A percentile compares a stretch with the other conserved stretches of the same genome.
phyloP scores from a whole-genome alignment of 441 rosid genomes.

The Pelargonium fulgidum region DNA sequence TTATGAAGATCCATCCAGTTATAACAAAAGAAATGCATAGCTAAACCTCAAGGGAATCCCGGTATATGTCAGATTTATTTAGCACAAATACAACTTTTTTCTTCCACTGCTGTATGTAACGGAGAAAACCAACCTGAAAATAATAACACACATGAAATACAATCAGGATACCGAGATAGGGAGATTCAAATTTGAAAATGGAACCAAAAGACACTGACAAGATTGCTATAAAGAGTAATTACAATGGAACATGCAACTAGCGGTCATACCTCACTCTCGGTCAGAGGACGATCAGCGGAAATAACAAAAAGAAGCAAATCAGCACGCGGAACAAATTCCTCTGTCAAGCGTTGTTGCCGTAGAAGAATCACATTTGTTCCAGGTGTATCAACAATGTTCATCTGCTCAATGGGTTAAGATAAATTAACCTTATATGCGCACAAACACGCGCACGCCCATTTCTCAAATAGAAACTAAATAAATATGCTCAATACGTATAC shows the following conservation, averaged over 20 bases:
- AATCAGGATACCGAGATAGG: neutral
- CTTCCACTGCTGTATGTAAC: slow-evolving; percentile 89
- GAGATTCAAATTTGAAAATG: too few species aligned
- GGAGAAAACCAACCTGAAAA: slow-evolving; percentile 79
- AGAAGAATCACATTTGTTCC: slow-evolving; percentile 96
- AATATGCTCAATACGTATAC: too few species aligned
- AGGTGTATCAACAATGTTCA: slow-evolving; percentile 86
- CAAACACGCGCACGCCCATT: neutral
- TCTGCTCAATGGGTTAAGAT: slow-evolving; percentile 39
- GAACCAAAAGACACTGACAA: too few species aligned
- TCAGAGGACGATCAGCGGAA: slow-evolving; percentile 92
- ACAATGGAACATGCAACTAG: slow-evolving; percentile 16
- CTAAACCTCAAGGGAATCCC: slow-evolving; percentile 62
- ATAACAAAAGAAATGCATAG: slow-evolving; percentile 3
- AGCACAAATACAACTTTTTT: slow-evolving; percentile 83
- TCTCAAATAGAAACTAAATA: too few species aligned
- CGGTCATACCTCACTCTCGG: slow-evolving; percentile 84
- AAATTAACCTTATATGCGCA: slow-evolving; percentile 15
- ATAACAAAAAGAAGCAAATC: slow-evolving; percentile 88
- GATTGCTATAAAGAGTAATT: too few species aligned
- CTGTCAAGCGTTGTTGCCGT: slow-evolving; percentile 88
- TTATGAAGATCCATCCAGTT: neutral
- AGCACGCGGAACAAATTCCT: slow-evolving; percentile 91
- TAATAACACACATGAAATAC: slow-evolving; percentile 14
- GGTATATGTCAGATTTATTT: slow-evolving; percentile 87